phyloP scores from a whole-genome alignment of 495 filamentous ascomycete genomes.

The Aspergillus haitiensis region DNA sequence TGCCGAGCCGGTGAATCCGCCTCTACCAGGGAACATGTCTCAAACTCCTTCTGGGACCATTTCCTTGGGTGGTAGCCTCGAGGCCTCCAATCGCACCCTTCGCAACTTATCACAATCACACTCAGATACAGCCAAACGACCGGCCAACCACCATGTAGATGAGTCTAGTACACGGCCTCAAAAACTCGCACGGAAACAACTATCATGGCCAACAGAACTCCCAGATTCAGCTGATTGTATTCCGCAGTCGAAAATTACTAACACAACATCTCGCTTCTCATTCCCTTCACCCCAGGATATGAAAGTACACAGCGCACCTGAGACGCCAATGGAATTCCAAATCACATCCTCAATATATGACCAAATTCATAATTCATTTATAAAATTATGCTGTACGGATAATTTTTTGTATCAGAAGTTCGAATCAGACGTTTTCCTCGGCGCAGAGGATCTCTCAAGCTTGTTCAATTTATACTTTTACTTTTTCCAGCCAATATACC shows the following conservation, averaged over 20 bases:
- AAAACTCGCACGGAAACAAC: conserved; percentile 33
- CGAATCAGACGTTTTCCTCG: conserved; percentile 38
- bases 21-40: conserved; percentile 23
- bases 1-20: conserved; percentile 21
- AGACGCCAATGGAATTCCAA: conserved; percentile 18
- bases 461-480: conserved; percentile 42
- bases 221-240: conserved; percentile 18
- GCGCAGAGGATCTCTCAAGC: conserved; percentile 28
- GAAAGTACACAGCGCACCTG: conserved; percentile 18
- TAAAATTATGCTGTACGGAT: conserved; percentile 37
- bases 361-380: conserved; percentile 36
- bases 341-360: conserved; percentile 39
- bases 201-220: conserved; percentile 24
- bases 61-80: conserved; percentile 23
- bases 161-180: conserved; percentile 34
- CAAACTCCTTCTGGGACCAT: conserved; percentile 28
- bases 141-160: conserved; percentile 43
- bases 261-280: conserved; percentile 20
- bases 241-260: conserved; percentile 14
- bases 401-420: conserved; percentile 41
- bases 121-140: conserved; percentile 26
- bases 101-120: conserved; percentile 24
- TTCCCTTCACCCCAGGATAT: conserved; percentile 29
- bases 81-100: conserved; percentile 24
- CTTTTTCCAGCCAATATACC: conserved; percentile 46